Base-by-base conservation (phyloP, 352 stramenopile genomes). In the Phytopythium aichiense region DNA sequence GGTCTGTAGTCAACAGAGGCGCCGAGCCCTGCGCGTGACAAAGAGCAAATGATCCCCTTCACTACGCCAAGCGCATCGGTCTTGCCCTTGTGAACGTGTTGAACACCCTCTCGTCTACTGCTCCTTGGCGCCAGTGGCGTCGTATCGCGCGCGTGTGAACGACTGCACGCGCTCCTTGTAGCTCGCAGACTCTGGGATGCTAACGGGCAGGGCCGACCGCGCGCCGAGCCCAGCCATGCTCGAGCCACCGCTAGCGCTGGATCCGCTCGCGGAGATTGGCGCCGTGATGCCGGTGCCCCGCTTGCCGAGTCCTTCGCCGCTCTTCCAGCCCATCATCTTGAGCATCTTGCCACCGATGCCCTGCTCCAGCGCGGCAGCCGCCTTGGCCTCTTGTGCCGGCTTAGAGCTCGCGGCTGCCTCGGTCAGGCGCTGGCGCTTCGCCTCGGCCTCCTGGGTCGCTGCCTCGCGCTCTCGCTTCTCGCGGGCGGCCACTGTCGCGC, bases 251-350 rank as follows among this genome's bases (percentile, higher is more conserved):
- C 53, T 16, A 22, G 7, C 11, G 25, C 31, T 46, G 65, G 76
- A 81, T 1, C 69, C 71, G 0, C 73, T 61, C 7, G 81, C 75
- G 48, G 76, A 57, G 22, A 95, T 77, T 4, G 84, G 81, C 8
- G 72, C 74, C 0, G 84, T 95, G 64, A 92, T 92, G 6, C 87
- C 87, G 1, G 81, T 92, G 37, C 83, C 81, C 22, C 88, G 73
- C 63, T 94, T 95, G 42, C 87, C 87, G 1, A 95, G 74, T 9
- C 87, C 87, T 63, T 93, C 73, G 9, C 87, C 87, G 18, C 80
- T 85, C 54, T 94, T 94, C 87, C 87, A 95, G 6, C 84, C 87
- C 87, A 94, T 95, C 74, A 92, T 86, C 58, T 92, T 91, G 25
- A 95, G 74, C 83, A 95, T 88, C 61, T 92, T 94, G 11, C 81